Percentiles rank a stretch among this genome's conserved stretches.
These are phyloP conservation scores for Pseudognaphalium luteoalbum DNA, from an alignment of 129 eudicot genomes.

Conservation along the genomic window DNA sequence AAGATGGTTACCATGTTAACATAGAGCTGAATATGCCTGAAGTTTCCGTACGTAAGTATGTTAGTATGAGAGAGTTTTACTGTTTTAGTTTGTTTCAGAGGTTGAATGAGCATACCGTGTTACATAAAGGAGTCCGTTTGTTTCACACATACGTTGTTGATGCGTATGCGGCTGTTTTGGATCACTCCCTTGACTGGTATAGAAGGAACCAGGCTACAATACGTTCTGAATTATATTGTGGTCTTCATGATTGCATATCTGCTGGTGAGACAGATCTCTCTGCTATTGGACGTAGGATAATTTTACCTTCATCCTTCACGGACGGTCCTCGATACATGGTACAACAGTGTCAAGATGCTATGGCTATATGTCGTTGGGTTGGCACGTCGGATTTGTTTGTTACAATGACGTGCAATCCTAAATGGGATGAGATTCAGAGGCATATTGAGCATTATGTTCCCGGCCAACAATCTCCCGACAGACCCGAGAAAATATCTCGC, in stretches of 20 bases:
- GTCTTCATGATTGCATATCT: not conserved
- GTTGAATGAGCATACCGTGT: not conserved
- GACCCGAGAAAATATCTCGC: not conserved
- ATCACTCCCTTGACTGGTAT: not conserved
- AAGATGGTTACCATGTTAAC: too few relatives aligned
- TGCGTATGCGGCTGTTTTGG: not conserved
- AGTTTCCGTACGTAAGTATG: too few relatives aligned
- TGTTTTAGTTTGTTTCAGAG: not conserved
- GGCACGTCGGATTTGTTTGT: not conserved
- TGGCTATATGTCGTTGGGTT: not conserved
- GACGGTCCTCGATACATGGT: not conserved
- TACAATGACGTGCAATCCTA: not conserved
- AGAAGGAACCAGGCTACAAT: not conserved
- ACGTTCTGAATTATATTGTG: not conserved
- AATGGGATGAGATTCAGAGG: not conserved
- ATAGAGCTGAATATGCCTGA: too few relatives aligned
- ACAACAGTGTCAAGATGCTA: not conserved
- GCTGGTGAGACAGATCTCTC: not conserved
- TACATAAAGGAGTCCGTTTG: not conserved
- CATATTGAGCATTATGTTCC: not conserved
- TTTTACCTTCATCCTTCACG: not conserved
- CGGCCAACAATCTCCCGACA: not conserved
- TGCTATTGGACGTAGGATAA: not conserved
- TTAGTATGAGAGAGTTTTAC: not conserved
- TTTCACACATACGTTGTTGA: not conserved